These are phyloP conservation scores for Cicer bijugum DNA, from an alignment of 306 rosid species.

Conservation along the genomic window DNA sequence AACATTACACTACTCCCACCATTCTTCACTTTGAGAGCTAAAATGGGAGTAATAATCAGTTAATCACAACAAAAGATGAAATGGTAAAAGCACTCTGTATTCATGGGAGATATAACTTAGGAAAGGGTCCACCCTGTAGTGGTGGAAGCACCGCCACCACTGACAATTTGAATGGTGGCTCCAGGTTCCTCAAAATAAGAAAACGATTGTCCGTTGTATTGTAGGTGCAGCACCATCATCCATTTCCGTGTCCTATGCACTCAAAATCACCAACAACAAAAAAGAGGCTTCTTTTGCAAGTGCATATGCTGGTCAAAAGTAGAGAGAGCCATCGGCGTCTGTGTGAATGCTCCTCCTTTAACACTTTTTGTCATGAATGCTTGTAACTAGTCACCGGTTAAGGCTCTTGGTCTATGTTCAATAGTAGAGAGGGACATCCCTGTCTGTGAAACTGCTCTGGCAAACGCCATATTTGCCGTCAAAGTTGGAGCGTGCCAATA, in stretches of 20 bases:
- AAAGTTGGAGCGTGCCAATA: constrained; percentile 81
- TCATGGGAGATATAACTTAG: neutral
- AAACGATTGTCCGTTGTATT: constrained; percentile 32
- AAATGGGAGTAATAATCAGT: neutral
- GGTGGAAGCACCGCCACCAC: constrained; percentile 45
- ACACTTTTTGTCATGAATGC: constrained; percentile 29
- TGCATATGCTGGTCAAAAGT: constrained; percentile 11
- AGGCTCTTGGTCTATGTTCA: constrained; percentile 83
- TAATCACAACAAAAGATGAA: neutral
- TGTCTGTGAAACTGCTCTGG: constrained; percentile 87
- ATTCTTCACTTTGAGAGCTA: neutral
- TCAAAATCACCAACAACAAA: constrained; percentile 31
- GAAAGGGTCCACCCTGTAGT: neutral
- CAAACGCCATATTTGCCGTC: constrained; percentile 94
- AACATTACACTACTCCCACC: neutral
- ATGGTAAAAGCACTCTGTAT: neutral
- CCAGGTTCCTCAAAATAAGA: constrained; percentile 32
- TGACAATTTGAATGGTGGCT: constrained; percentile 32
- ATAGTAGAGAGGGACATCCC: constrained; percentile 87
- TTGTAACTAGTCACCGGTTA: constrained; percentile 71
- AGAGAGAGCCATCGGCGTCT: neutral
- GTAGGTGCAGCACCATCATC: constrained; percentile 20
- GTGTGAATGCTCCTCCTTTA: neutral
- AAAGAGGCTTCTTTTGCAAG: constrained; percentile 50
- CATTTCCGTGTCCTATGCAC: constrained; percentile 2